Evolutionary conservation across 129 eudicot species (phyloP).

Genomic region (Solidago caesia): DNA sequence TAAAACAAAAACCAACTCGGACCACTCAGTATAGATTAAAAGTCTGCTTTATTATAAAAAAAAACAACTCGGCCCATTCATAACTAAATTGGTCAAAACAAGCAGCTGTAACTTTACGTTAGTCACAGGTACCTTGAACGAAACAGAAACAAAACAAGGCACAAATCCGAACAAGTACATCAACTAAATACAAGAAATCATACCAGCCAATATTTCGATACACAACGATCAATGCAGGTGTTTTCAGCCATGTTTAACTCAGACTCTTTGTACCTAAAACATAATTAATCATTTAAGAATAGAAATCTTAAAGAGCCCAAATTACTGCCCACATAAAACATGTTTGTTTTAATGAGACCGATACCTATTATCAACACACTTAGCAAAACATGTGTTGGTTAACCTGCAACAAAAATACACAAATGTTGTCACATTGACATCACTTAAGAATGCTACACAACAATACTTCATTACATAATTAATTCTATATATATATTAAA

Average conservation of each 20-base stretch:
- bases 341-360: background rate
- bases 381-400: conserved; percentile 75
- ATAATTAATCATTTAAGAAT: background rate
- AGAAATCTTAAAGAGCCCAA: too few species aligned
- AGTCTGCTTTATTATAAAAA: too few species aligned
- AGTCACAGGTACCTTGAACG: background rate
- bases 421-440: background rate
- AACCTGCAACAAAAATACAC: conserved; percentile 55
- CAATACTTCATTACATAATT: background rate
- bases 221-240: conserved; percentile 92
- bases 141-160: background rate
- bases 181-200: conserved; percentile 3
- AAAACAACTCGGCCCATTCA: too few species aligned
- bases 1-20: too few species aligned
- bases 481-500: background rate
- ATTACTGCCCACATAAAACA: too few species aligned
- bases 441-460: background rate
- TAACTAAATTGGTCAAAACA: background rate
- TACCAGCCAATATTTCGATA: conserved; percentile 93
- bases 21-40: too few species aligned
- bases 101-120: background rate
- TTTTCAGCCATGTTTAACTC: conserved; percentile 90
- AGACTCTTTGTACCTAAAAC: conserved; percentile 76
- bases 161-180: background rate
- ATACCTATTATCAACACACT: conserved; percentile 74